Percentiles rank a stretch among this genome's conserved stretches.
phyloP scores from a whole-genome alignment of 768 basidiomycete species.

The Galerina marginata region DNA sequence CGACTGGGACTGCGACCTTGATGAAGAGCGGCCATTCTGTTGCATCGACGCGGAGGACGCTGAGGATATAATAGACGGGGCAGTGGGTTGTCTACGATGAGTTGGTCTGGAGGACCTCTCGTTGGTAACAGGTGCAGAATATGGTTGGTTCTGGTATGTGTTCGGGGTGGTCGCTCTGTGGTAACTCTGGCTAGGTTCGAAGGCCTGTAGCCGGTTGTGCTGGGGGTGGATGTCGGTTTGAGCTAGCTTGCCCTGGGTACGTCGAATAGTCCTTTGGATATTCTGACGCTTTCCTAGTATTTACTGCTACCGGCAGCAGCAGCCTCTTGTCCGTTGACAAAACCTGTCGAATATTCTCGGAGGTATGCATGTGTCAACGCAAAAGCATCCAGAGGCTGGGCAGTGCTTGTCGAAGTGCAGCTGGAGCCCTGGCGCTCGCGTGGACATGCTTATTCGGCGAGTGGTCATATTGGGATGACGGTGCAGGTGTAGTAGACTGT shows the following conservation, averaged over 20 bases:
- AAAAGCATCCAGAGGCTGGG: slow-evolving; percentile 22
- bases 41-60: slow-evolving; percentile 1
- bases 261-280: background rate
- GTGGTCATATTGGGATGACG: slow-evolving; percentile 18
- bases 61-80: slow-evolving; percentile 18
- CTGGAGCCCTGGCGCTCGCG: slow-evolving; percentile 12
- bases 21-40: slow-evolving; percentile 2
- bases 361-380: slow-evolving; percentile 19
- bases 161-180: background rate
- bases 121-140: slow-evolving; percentile 8
- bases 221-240: slow-evolving; percentile 5
- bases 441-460: slow-evolving; percentile 4
- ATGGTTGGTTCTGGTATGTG: slow-evolving; percentile 7
- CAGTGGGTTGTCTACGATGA: slow-evolving; percentile 16
- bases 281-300: background rate
- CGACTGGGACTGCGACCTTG: slow-evolving; percentile 12
- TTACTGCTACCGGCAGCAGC: slow-evolving; percentile 13
- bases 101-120: slow-evolving; percentile 9
- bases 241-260: background rate
- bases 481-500: background rate
- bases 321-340: slow-evolving; percentile 24
- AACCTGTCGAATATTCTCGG: slow-evolving; percentile 25
- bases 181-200: slow-evolving; percentile 1
- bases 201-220: background rate
- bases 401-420: slow-evolving; percentile 14